Base-by-base conservation (phyloP, 441 rosid species). In the Breynia disticha region DNA sequence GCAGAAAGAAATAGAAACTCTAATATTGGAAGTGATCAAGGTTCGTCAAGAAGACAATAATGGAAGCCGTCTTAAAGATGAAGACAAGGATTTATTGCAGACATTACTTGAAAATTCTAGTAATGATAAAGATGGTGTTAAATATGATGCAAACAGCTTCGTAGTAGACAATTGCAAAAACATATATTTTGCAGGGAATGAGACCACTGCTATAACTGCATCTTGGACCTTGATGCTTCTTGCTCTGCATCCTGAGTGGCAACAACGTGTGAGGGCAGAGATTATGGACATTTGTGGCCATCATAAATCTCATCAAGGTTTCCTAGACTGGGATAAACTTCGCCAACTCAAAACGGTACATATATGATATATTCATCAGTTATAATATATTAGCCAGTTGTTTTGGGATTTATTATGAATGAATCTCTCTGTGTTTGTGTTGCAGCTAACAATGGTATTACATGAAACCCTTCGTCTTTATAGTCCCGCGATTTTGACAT, bases 121-220 rank as follows among this genome's bases (percentile, higher is more conserved):
- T 1, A 51, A 24, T 7, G 17, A 8, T 20, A 22, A 55, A 19
- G 19, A 16, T 20, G 9, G 17, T 11, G 50, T 28, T 9, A 3
- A 28, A 28, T 28, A 45, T 16, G n/a, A 42, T 1, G 19, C 48
- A 0, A 46, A 63, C 12, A 48, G 61, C 1, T 63, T 62, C 18
- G 21, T 75, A 4, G 56, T 65, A 10, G 79, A 75, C 58, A 75
- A 57, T 9, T 71, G 76, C 74, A 68, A 68, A 57, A 71, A 68
- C 55, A 71, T 75, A 4, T 66, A 68, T 53, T 54, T 68, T 6
- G 76, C 74, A 4, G 76, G 79, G 17, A 57, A 68, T 3, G 76
- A 65, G 57, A 63, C 72, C 14, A 63, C 68, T 3, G 67, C 67
- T 10, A 50, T 61, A 1, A 18, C 72, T 7, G 61, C 62, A 19